These are phyloP conservation scores for Tetracladium setigerum DNA, from an alignment of 495 filamentous ascomycete genomes.

Conservation along the genomic window DNA sequence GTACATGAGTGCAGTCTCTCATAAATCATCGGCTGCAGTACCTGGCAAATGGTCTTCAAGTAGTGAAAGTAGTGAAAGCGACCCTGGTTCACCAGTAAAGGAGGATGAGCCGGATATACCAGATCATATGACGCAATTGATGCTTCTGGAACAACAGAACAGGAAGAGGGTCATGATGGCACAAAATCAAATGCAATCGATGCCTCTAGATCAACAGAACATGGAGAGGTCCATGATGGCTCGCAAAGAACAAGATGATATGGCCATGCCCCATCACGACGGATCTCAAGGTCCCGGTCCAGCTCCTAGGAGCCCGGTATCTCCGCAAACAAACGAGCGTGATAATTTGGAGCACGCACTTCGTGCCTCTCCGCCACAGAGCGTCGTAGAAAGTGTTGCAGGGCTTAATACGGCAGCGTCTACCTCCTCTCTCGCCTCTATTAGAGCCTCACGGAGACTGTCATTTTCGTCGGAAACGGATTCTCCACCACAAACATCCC, in stretches of 20 bases:
- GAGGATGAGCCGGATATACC: too few relatives aligned
- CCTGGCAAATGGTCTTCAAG: slow-evolving; percentile 22
- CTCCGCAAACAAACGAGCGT: background rate
- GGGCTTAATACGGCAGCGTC: background rate
- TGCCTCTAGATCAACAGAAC: too few relatives aligned
- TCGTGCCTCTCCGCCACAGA: background rate
- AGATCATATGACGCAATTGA: too few relatives aligned
- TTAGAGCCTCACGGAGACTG: background rate
- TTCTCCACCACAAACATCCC: background rate
- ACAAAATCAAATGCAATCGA: too few relatives aligned
- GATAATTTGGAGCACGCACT: slow-evolving; percentile 18
- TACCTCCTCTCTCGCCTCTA: background rate
- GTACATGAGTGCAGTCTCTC: slow-evolving; percentile 67
- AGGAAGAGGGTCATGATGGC: too few relatives aligned
- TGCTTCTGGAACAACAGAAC: too few relatives aligned
- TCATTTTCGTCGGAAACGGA: background rate
- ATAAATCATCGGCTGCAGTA: slow-evolving; percentile 19
- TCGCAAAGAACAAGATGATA: too few relatives aligned
- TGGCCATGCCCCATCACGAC: too few relatives aligned
- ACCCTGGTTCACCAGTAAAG: too few relatives aligned
- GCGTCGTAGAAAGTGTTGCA: too few relatives aligned
- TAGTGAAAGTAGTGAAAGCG: slow-evolving; percentile 8
- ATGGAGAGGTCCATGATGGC: too few relatives aligned
- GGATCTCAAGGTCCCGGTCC: background rate
- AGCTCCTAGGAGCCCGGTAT: slow-evolving; percentile 2